A percentile compares a stretch with the other conserved stretches of the same genome.
Evolutionary conservation across 768 basidiomycete species (phyloP).

Genomic region (Chlorophyllum brunneum): DNA sequence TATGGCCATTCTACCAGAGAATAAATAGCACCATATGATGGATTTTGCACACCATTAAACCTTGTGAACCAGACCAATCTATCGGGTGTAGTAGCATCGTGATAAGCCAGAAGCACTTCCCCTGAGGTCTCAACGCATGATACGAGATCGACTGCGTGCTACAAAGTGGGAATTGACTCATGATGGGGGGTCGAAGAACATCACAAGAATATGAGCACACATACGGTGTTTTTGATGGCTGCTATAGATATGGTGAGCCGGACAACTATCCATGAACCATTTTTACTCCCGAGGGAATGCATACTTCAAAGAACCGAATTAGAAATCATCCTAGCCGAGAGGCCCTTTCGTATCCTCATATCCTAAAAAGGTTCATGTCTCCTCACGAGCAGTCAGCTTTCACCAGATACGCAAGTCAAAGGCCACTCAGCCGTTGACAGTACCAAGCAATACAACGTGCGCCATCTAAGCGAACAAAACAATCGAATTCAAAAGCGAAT

Average conservation of each 20-base stretch:
- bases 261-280: background rate
- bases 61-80: conserved; percentile 2
- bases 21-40: conserved; percentile 1
- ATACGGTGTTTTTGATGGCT: background rate
- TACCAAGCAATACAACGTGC: too few relatives aligned
- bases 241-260: conserved; percentile 1
- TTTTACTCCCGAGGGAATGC: conserved; percentile 7
- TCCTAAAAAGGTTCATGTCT: too few relatives aligned
- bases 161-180: background rate
- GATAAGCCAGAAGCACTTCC: conserved; percentile 2
- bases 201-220: background rate
- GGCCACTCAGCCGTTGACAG: too few relatives aligned
- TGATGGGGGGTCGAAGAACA: background rate
- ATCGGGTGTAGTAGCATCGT: background rate
- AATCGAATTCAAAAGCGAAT: too few relatives aligned
- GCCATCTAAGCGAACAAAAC: too few relatives aligned
- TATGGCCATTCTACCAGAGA: too few relatives aligned
- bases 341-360: too few relatives aligned
- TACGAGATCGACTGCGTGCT: background rate
- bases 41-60: background rate
- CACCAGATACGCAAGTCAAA: too few relatives aligned
- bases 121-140: conserved; percentile 2
- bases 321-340: background rate
- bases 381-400: too few relatives aligned
- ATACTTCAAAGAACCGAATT: background rate